Conservation (phyloP, 1,284 basidiomycete genomes). For the Lentinula novae-zelandiae region DNA sequence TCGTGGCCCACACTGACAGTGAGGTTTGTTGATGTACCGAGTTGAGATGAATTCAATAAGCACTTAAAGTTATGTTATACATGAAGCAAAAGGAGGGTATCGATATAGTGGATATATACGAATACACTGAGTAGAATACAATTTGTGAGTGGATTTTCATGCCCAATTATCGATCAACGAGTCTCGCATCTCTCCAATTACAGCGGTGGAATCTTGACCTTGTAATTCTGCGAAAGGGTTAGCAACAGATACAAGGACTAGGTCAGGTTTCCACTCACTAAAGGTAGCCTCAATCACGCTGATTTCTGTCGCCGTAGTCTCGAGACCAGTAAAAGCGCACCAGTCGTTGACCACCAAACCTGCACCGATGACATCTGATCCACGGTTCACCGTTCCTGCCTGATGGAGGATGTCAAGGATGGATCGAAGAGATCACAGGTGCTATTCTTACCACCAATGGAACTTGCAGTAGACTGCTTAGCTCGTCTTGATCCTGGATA, state of each 20-base stretch:
- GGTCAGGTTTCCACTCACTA: constrained; percentile 53
- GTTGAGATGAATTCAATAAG: no score
- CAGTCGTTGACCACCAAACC: constrained; percentile 99
- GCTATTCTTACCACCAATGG: constrained; percentile 73
- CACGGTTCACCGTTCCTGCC: constrained; percentile 98
- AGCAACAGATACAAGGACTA: constrained; percentile 4
- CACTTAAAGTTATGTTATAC: no score
- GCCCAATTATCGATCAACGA: constrained; percentile 94
- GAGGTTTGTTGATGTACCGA: no score
- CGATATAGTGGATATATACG: neutral
- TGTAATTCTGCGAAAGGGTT: constrained; percentile 63
- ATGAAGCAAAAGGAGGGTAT: neutral
- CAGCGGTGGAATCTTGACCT: constrained; percentile 81
- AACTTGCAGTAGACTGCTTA: constrained; percentile 92
- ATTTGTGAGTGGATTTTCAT: constrained; percentile 33
- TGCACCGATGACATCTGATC: constrained; percentile 96
- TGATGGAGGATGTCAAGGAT: constrained; percentile 25
- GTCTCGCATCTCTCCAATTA: constrained; percentile 94
- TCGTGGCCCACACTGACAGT: no score
- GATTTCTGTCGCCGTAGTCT: constrained; percentile 98
- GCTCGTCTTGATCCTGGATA: constrained; percentile 95
- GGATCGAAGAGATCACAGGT: neutral
- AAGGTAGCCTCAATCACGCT: constrained; percentile 98
- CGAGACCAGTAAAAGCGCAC: constrained; percentile 95
- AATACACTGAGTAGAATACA: neutral